phyloP scores from a whole-genome alignment of 306 rosid species.

The Pyrus bretschneideri region DNA sequence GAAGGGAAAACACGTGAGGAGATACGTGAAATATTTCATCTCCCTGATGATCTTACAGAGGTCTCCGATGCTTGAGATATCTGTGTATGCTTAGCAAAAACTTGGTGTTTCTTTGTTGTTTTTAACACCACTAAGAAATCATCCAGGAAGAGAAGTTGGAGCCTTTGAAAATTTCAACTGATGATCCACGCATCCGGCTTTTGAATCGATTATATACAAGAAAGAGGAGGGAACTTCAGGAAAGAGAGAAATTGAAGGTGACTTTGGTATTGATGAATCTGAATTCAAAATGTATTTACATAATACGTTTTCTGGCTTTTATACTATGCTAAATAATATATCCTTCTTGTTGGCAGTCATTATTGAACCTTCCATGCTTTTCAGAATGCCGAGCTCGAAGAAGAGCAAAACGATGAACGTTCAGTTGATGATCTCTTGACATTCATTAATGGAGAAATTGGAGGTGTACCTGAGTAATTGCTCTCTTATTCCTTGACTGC shows the following conservation, averaged over 20 bases:
- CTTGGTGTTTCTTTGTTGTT: background rate
- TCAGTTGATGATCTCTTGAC: slow-evolving; percentile 84
- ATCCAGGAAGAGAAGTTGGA: slow-evolving; percentile 85
- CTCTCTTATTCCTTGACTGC: slow-evolving; percentile 3
- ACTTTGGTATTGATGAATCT: slow-evolving; percentile 8
- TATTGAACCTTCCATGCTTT: slow-evolving; percentile 10
- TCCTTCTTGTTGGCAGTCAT: background rate
- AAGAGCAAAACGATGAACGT: slow-evolving; percentile 70
- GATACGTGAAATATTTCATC: slow-evolving; percentile 79
- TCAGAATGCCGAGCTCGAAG: slow-evolving; percentile 65
- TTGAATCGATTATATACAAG: slow-evolving; percentile 76
- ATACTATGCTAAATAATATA: background rate
- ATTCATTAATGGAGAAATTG: slow-evolving; percentile 68
- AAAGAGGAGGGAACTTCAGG: slow-evolving; percentile 73
- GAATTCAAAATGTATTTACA: background rate
- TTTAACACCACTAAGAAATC: background rate
- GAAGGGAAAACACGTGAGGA: slow-evolving; percentile 87
- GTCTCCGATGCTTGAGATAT: slow-evolving; percentile 31
- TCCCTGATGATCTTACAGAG: slow-evolving; percentile 86
- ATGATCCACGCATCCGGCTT: slow-evolving; percentile 88
- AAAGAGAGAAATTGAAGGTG: slow-evolving; percentile 73
- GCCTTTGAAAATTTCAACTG: slow-evolving; percentile 65
- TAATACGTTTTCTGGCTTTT: background rate
- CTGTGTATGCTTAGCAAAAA: background rate
- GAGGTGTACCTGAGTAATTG: slow-evolving; percentile 33